Conservation (phyloP, 148 eudicot species). For the Vaccinium vitisidaea region DNA sequence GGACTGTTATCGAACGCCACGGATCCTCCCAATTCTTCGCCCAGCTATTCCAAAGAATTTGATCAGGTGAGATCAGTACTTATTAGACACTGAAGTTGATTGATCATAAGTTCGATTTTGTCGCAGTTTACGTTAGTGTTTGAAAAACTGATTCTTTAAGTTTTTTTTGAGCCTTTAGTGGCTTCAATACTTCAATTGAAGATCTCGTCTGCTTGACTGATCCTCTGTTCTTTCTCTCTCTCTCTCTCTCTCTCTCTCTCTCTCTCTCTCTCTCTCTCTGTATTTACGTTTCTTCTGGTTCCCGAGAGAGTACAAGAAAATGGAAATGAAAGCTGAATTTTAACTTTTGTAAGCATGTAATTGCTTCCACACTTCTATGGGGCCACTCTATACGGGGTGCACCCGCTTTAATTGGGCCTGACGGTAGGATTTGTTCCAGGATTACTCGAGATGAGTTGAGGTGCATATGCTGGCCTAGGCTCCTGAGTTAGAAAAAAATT, state of each 20-base stretch:
- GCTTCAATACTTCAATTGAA: background rate
- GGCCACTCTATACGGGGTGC: too few species aligned
- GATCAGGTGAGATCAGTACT: constrained; percentile 30
- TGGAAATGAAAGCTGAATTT: background rate
- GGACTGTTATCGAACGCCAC: constrained; percentile 13
- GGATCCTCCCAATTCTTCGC: constrained; percentile 21
- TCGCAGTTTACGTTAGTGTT: background rate
- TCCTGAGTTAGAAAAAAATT: too few species aligned
- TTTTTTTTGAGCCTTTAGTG: background rate
- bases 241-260: background rate
- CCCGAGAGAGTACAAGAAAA: background rate
- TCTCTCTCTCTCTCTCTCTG: background rate
- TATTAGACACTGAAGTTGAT: background rate
- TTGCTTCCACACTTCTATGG: background rate
- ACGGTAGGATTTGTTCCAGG: too few species aligned
- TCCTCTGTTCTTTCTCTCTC: background rate
- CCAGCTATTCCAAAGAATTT: constrained; percentile 25
- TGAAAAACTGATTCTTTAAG: background rate
- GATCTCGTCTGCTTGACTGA: background rate
- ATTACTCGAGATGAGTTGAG: too few species aligned
- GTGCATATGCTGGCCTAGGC: too few species aligned
- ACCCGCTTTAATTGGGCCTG: too few species aligned
- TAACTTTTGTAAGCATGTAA: background rate
- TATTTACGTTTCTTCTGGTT: background rate
- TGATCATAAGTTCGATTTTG: background rate